Evolutionary conservation across 495 filamentous ascomycete species (phyloP).

Genomic region (Penicilliopsis zonata): DNA sequence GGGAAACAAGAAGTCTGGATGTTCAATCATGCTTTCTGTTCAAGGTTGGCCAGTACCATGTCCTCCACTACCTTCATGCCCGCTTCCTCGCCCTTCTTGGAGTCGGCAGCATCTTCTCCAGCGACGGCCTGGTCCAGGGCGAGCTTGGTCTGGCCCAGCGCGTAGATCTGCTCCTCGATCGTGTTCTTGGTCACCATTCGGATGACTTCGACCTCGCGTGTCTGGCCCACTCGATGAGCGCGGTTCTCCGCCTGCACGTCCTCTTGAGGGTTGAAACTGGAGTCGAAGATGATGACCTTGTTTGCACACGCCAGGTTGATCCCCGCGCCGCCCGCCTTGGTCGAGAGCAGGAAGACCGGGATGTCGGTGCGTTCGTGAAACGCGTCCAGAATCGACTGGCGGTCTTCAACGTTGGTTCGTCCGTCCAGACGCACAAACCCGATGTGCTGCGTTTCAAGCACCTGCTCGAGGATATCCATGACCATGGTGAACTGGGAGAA

Average conservation of each 20-base stretch:
- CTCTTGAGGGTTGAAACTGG: constrained; percentile 90
- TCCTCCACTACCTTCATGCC: constrained; percentile 51
- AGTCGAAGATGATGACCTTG: constrained; percentile 96
- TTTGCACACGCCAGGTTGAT: constrained; percentile 93
- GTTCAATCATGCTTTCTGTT: constrained; percentile 1
- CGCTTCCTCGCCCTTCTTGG: constrained; percentile 40
- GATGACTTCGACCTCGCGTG: constrained; percentile 72
- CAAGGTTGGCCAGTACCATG: constrained; percentile 39
- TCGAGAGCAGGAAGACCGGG: constrained; percentile 84
- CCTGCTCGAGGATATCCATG: constrained; percentile 76
- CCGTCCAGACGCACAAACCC: constrained; percentile 75
- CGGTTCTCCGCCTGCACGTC: constrained; percentile 95
- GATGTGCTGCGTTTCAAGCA: constrained; percentile 62
- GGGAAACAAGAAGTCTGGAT: too few relatives aligned
- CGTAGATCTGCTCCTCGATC: constrained; percentile 87
- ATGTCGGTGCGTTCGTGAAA: constrained; percentile 69
- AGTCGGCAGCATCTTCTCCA: constrained; percentile 40
- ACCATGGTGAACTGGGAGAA: constrained; percentile 91
- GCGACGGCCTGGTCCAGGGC: constrained; percentile 80
- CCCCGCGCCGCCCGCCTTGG: constrained; percentile 85
- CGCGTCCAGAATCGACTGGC: constrained; percentile 71
- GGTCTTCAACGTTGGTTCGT: constrained; percentile 65
- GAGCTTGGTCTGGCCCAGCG: constrained; percentile 80
- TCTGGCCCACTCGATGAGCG: constrained; percentile 90
- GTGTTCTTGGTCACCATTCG: constrained; percentile 72